Conservation (phyloP, 306 rosid species). For the Pyrus communis region DNA sequence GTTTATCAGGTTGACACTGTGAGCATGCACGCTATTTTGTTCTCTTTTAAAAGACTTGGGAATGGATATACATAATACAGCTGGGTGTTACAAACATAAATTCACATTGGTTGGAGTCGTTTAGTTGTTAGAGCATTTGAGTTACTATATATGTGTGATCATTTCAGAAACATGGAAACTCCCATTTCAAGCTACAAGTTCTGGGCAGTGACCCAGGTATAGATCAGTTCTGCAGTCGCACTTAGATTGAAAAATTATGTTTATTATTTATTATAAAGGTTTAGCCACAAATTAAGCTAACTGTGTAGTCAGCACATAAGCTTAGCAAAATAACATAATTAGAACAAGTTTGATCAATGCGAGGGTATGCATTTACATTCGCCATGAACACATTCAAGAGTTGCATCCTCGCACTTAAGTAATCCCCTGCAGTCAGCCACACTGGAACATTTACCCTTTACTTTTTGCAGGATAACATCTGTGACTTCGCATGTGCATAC, state of each 20-base stretch:
- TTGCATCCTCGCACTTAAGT: neutral
- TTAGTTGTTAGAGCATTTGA: too few species aligned
- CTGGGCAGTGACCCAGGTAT: too few species aligned
- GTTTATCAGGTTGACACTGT: neutral
- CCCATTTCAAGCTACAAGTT: too few species aligned
- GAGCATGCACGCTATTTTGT: neutral
- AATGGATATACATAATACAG: neutral
- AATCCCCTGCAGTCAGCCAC: neutral
- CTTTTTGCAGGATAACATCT: neutral
- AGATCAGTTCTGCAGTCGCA: too few species aligned
- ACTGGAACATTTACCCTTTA: neutral
- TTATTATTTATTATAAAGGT: neutral
- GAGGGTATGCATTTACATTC: neutral
- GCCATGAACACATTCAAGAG: neutral
- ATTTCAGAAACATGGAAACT: too few species aligned
- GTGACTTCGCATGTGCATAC: neutral
- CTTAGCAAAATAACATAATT: neutral
- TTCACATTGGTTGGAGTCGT: too few species aligned
- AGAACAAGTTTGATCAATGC: neutral
- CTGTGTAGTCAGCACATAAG: neutral
- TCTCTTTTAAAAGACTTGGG: neutral
- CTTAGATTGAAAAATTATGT: too few species aligned
- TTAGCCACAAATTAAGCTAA: neutral
- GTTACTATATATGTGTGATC: too few species aligned
- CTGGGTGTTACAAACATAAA: too few species aligned